Base-by-base conservation (phyloP, 2,329 filamentous ascomycete species). In the Ophiostoma sp. region DNA sequence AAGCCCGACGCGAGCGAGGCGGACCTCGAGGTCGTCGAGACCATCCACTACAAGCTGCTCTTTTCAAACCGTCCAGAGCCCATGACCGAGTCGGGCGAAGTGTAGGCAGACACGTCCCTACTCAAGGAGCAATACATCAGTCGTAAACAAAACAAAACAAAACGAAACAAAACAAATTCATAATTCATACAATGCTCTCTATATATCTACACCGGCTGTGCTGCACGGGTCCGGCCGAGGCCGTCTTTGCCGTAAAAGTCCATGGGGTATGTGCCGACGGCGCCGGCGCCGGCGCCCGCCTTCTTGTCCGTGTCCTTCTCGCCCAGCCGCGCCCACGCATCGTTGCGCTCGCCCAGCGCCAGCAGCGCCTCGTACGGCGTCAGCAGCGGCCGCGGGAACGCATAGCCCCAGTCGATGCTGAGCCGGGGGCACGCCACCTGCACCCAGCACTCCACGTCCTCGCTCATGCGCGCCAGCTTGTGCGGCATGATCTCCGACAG, bases 391-490 rank as follows among this genome's bases (percentile, higher is more conserved):
- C 91, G 81, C 0, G 92, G 86, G 76, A 99, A 99, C 0, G 95
- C 95, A 80, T 98, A 98, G 0, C 95, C 95, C 95, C 95, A 99
- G 79, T 99, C 95, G 73, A 99, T 99, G 77, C 94, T 98, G 76
- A 99, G 76, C 65, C 95, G 82, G n/a, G 95, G 95, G 79, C 95
- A 99, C 5, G 95, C 95, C 66, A 99, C 93, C 79, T 99, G 95
- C 52, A 99, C 94, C 95, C 95, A 99, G 74, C 93, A 96, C 76
- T 97, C 94, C 2, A 99, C 91, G 75, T 98, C 94, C 42, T 81
- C 80, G 69, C 72, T 72, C 92, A 99, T 97, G 82, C 95, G 88
- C 0, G 92, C 93, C 72, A 99, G 80, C 80, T 98, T 99, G 0
- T 92, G 93, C 0, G 96, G 95, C 77, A 98, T 97, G 67, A 99